A percentile compares a stretch with the other conserved stretches of the same genome.
phyloP scores from a whole-genome alignment of 495 filamentous ascomycete genomes.

The Astrothelium macrocarpum region DNA sequence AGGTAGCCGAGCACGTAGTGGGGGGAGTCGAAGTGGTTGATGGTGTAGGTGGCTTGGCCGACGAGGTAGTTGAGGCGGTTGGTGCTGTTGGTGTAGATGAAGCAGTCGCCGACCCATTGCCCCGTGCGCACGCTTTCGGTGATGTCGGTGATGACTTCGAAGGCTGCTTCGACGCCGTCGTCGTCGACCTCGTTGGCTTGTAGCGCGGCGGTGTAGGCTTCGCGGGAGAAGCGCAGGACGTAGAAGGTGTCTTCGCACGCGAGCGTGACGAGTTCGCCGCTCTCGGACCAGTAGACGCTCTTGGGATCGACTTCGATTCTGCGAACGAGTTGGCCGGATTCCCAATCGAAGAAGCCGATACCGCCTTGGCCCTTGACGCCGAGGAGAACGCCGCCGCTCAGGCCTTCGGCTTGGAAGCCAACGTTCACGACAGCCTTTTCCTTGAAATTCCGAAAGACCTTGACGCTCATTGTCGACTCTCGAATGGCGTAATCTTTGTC shows the following conservation, averaged over 20 bases:
- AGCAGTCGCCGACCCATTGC: conserved; percentile 96
- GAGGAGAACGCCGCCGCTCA: conserved; percentile 82
- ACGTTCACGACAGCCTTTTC: conserved; percentile 79
- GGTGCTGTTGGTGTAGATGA: conserved; percentile 95
- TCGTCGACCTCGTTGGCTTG: conserved; percentile 79
- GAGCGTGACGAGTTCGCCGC: conserved; percentile 81
- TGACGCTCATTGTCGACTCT: conserved; percentile 85
- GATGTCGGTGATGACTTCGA: conserved; percentile 90
- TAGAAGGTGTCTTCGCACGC: conserved; percentile 96
- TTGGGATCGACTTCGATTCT: conserved; percentile 93
- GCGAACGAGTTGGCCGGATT: conserved; percentile 75
- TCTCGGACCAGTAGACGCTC: conserved; percentile 91
- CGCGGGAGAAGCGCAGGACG: conserved; percentile 79
- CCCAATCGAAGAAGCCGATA: conserved; percentile 95
- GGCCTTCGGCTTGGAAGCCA: conserved; percentile 88
- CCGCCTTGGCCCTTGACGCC: conserved; percentile 92
- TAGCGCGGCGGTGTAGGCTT: conserved; percentile 72
- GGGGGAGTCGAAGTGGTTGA: conserved; percentile 89
- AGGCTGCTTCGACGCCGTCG: conserved; percentile 94
- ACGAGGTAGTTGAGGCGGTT: conserved; percentile 98
- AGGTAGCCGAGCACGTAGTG: conserved; percentile 96
- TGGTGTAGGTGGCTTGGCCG: conserved; percentile 96
- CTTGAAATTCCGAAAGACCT: conserved; percentile 96
- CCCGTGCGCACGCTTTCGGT: conserved; percentile 91
- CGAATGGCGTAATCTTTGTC: conserved; percentile 97